Conservation (phyloP, 176 grass and related monocot species). For the Poa annua region DNA sequence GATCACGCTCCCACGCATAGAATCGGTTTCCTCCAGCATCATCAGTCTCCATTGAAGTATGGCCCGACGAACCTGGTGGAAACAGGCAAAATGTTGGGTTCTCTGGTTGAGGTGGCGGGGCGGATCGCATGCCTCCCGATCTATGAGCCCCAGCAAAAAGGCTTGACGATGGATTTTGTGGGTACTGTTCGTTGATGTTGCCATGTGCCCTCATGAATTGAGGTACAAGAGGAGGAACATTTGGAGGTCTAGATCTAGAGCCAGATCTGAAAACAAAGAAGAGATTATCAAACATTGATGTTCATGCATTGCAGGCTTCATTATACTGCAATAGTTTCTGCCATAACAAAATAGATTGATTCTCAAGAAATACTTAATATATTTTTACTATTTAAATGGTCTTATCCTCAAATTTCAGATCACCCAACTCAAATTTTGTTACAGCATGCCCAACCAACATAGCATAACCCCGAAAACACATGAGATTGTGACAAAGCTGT, state of each 20-base stretch:
- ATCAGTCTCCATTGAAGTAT: constrained; percentile 59
- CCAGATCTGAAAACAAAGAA: constrained; percentile 61
- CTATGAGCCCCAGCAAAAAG: constrained; percentile 52
- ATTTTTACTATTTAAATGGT: not conserved
- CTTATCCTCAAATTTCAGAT: not conserved
- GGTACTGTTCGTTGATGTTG: constrained; percentile 65
- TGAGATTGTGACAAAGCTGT: not conserved
- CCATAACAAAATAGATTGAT: not conserved
- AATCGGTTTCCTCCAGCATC: constrained; percentile 62
- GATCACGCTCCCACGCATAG: constrained; percentile 81
- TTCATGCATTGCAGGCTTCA: not conserved
- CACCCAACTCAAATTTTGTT: not conserved
- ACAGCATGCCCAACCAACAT: constrained; percentile 8
- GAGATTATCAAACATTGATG: not conserved
- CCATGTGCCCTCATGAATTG: constrained; percentile 67
- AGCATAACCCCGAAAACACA: not conserved
- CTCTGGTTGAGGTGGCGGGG: constrained; percentile 49
- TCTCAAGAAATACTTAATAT: not conserved
- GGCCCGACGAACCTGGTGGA: constrained; percentile 58
- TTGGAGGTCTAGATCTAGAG: constrained; percentile 70
- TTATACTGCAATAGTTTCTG: not conserved
- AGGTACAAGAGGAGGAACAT: constrained; percentile 67
- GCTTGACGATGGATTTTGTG: constrained; percentile 58
- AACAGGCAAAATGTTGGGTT: constrained; percentile 65
- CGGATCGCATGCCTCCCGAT: constrained; percentile 52